A percentile compares a stretch with the other conserved stretches of the same genome.
phyloP scores from a whole-genome alignment of 1,284 basidiomycete species.

The Neonothopanus nambi region DNA sequence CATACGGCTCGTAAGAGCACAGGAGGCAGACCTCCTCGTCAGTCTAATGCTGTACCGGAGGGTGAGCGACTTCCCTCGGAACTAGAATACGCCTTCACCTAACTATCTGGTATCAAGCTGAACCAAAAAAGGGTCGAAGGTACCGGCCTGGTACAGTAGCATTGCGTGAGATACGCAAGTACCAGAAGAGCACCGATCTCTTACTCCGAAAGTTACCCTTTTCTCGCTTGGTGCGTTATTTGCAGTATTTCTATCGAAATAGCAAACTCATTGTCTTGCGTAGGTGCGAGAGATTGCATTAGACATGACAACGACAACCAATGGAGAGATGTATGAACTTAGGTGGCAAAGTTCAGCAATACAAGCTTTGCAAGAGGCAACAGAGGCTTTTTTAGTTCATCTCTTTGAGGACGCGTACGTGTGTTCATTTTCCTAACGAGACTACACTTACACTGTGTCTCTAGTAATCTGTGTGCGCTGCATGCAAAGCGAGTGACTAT shows the following conservation, averaged over 20 bases:
- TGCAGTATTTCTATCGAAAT: neutral
- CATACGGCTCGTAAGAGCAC: constrained; percentile 77
- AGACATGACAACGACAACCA: constrained; percentile 81
- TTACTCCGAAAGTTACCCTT: constrained; percentile 88
- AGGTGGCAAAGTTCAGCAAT: constrained; percentile 93
- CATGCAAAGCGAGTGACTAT: constrained; percentile 99
- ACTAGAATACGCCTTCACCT: neutral
- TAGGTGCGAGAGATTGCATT: constrained; percentile 91
- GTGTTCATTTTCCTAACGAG: neutral
- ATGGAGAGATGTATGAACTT: constrained; percentile 60
- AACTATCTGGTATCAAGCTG: constrained; percentile 22
- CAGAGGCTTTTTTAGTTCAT: constrained; percentile 92
- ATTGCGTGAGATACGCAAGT: constrained; percentile 88
- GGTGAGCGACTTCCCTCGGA: constrained; percentile 20
- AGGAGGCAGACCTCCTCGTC: constrained; percentile 52
- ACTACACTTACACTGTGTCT: neutral
- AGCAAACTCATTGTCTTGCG: constrained; percentile 8
- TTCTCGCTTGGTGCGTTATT: constrained; percentile 76
- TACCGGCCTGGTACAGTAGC: constrained; percentile 89
- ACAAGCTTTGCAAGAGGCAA: constrained; percentile 90
- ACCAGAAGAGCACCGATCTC: constrained; percentile 91
- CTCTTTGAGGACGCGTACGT: constrained; percentile 95
- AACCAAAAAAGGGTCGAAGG: constrained; percentile 52
- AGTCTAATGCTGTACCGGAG: constrained; percentile 10
- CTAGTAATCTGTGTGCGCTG: constrained; percentile 91